phyloP scores from a whole-genome alignment of 192 early-diverging fungal genomes.

The Allomyces arbusculus region DNA sequence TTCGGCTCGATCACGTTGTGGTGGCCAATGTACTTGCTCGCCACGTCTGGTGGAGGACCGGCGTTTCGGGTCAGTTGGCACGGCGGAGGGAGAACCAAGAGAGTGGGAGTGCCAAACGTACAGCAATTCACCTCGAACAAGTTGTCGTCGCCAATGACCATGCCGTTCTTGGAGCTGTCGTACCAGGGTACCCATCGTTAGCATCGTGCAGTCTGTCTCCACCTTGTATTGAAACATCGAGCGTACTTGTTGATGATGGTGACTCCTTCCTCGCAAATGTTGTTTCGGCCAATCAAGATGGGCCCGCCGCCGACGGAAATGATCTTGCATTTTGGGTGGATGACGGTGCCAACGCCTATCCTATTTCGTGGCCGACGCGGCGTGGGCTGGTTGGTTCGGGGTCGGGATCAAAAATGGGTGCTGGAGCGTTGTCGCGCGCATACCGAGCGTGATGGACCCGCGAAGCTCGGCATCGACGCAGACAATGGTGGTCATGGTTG shows the following conservation, averaged over 20 bases:
- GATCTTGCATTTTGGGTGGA: conserved; percentile 21
- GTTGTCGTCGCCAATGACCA: conserved; percentile 19
- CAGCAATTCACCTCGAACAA: conserved; percentile 17
- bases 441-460: conserved; percentile 8
- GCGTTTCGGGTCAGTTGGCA: too few relatives aligned
- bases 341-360: conserved; percentile 13
- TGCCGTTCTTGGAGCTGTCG: not conserved
- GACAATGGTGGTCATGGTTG: conserved; percentile 5
- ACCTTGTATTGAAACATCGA: too few relatives aligned
- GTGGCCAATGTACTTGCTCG: not conserved
- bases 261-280: conserved; percentile 20
- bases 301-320: conserved; percentile 8
- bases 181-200: too few relatives aligned
- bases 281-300: conserved; percentile 18
- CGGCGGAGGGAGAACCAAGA: too few relatives aligned
- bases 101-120: not conserved
- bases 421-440: too few relatives aligned
- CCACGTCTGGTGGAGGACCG: not conserved
- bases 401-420: too few relatives aligned
- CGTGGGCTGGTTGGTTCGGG: too few relatives aligned
- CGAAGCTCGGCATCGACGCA: conserved; percentile 18
- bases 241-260: conserved; percentile 14
- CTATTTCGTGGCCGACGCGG: not conserved
- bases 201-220: too few relatives aligned
- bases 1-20: conserved; percentile 10